phyloP scores from a whole-genome alignment of 2,329 filamentous ascomycete species.

The Aureobasidium namibiae region DNA sequence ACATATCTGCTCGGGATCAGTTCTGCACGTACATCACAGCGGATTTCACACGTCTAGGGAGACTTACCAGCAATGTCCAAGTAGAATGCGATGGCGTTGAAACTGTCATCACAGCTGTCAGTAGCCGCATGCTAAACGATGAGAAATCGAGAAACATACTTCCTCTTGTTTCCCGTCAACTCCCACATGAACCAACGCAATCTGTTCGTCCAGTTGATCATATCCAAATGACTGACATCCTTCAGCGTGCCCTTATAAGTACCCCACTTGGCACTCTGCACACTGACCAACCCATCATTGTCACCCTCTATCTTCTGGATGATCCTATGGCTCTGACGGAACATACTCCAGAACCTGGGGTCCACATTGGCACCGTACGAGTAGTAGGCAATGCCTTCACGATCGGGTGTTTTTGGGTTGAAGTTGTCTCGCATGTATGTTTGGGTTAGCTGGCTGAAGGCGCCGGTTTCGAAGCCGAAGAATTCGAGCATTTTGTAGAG shows the following conservation, averaged over 20 bases:
- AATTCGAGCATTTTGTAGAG: constrained; percentile 48
- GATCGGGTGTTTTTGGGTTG: constrained; percentile 51
- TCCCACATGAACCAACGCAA: constrained; percentile 51
- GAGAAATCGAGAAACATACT: constrained; percentile 29
- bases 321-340: constrained; percentile 48
- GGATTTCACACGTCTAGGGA: background rate
- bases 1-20: constrained; percentile 31
- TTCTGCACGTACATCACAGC: background rate
- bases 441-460: constrained; percentile 53
- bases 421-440: constrained; percentile 51
- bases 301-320: constrained; percentile 47
- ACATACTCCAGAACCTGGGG: constrained; percentile 49
- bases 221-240: constrained; percentile 55
- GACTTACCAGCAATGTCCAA: constrained; percentile 54
- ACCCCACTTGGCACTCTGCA: constrained; percentile 53
- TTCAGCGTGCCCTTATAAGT: constrained; percentile 55
- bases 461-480: constrained; percentile 49
- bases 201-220: constrained; percentile 60
- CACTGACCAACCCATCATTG: constrained; percentile 58
- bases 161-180: constrained; percentile 47
- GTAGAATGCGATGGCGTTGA: constrained; percentile 58
- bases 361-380: constrained; percentile 54
- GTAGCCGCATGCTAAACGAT: background rate
- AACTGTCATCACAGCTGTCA: constrained; percentile 31
- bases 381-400: constrained; percentile 49